phyloP scores from a whole-genome alignment of 257 asterid genomes.

The Solanum clarkiae region DNA sequence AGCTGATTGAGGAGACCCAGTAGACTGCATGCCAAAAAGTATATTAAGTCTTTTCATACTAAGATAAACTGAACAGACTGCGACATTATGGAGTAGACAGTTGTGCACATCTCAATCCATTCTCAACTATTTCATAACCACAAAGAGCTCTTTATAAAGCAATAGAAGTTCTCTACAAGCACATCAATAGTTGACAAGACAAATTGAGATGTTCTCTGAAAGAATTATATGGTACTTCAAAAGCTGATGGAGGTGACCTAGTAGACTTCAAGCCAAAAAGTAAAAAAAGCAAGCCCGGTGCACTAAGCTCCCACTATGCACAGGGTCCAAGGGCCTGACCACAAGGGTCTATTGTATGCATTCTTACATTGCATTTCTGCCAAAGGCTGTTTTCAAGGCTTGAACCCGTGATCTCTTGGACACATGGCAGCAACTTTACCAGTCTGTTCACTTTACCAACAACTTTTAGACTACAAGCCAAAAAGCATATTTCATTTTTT shows the following conservation, averaged over 20 bases:
- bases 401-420: too few species aligned
- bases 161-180: too few species aligned
- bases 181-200: too few species aligned
- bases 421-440: too few species aligned
- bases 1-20: slow-evolving; percentile 71
- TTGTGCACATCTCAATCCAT: not conserved
- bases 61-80: not conserved
- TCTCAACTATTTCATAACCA: not conserved
- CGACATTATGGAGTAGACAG: not conserved
- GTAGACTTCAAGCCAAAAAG: slow-evolving; percentile 42
- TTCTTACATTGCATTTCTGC: too few species aligned
- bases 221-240: slow-evolving; percentile 74
- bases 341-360: too few species aligned
- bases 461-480: too few species aligned
- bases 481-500: not conserved
- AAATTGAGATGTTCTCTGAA: slow-evolving; percentile 35
- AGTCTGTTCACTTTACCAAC: too few species aligned
- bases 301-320: too few species aligned
- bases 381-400: too few species aligned
- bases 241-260: slow-evolving; percentile 70
- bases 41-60: not conserved
- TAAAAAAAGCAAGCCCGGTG: too few species aligned
- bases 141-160: not conserved
- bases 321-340: too few species aligned
- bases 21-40: slow-evolving; percentile 37